Evolutionary conservation across 176 grass and related monocot genomes (phyloP), one percentile per base, ranked within the genome.

Genomic region (Paspalum vaginatum): DNA sequence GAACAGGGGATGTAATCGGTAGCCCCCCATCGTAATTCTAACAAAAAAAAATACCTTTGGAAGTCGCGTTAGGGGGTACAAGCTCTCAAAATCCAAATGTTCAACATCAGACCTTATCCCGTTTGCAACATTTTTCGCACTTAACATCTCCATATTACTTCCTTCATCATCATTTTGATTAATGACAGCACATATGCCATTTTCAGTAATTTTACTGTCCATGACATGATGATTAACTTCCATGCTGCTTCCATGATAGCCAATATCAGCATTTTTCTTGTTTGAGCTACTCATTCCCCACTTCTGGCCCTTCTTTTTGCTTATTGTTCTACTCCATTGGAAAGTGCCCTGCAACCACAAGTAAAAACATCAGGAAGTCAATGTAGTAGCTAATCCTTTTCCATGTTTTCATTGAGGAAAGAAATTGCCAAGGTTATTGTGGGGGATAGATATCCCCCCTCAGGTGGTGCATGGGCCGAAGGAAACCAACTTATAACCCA

Each of bases 241-340:
- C 43, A 17, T 65, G n/a, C 62, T 65, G 44, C 39, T 58, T 85
- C 82, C 82, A 78, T 66, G 15, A 41, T 65, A 42, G 20, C 25
- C 46, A 3, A 54, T 21, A 81, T 74, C 79, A 56, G 59, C 66
- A 12, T 52, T 84, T 55, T 45, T 91, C 68, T 62, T 81, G 4
- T 80, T 84, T 55, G 66, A 70, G 32, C 61, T 85, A 77, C 85
- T 27, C 73, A 79, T 70, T 51, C 92, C 92, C 92, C 96, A 98
- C 79, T 95, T 95, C 82, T 98, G 96, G 48, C 92, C 96, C 88
- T 95, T 95, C 79, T 87, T 91, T 84, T 95, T 95, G 86, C 85
- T 98, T 39, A 81, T 84, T 84, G 89, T 95, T 79, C 84, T 92
- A 84, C 80, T 91, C 96, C 96, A 98, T 2, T 85, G 65, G 43